Evolutionary conservation across 2,329 filamentous ascomycete species (phyloP).

Genomic region (Davidsoniella eucalypti): DNA sequence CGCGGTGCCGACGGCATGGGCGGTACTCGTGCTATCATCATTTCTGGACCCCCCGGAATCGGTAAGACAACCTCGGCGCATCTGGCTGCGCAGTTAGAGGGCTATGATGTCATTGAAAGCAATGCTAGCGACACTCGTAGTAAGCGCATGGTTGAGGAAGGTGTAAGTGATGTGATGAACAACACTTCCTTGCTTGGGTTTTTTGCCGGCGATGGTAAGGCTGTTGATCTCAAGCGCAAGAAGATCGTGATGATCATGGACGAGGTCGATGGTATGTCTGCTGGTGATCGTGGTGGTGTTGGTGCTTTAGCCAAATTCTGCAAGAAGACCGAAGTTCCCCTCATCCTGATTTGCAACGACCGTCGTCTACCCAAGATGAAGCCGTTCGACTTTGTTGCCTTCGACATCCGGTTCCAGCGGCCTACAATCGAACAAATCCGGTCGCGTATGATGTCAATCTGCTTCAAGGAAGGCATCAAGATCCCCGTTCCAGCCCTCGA

Average conservation of each 20-base stretch:
- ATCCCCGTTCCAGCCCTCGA: constrained; percentile 72
- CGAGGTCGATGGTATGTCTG: constrained; percentile 97
- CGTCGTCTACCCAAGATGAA: constrained; percentile 91
- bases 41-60: constrained; percentile 89
- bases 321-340: constrained; percentile 84
- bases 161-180: constrained; percentile 78
- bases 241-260: constrained; percentile 97
- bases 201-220: constrained; percentile 70
- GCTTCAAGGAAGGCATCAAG: constrained; percentile 78
- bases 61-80: constrained; percentile 97
- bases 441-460: constrained; percentile 86
- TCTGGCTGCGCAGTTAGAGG: constrained; percentile 79
- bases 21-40: constrained; percentile 72
- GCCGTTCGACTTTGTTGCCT: constrained; percentile 77
- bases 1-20: constrained; percentile 75
- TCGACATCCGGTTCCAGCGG: constrained; percentile 71
- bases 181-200: constrained; percentile 86
- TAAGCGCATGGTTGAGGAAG: constrained; percentile 84
- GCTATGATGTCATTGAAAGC: constrained; percentile 84
- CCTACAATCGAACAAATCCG: constrained; percentile 85
- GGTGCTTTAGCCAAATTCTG: constrained; percentile 86
- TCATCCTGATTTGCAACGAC: constrained; percentile 97
- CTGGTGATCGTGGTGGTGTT: constrained; percentile 87
- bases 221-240: constrained; percentile 66
- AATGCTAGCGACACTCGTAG: constrained; percentile 93